phyloP scores from a whole-genome alignment of 73 alveolate species.

The Paramecium primaurelia region DNA sequence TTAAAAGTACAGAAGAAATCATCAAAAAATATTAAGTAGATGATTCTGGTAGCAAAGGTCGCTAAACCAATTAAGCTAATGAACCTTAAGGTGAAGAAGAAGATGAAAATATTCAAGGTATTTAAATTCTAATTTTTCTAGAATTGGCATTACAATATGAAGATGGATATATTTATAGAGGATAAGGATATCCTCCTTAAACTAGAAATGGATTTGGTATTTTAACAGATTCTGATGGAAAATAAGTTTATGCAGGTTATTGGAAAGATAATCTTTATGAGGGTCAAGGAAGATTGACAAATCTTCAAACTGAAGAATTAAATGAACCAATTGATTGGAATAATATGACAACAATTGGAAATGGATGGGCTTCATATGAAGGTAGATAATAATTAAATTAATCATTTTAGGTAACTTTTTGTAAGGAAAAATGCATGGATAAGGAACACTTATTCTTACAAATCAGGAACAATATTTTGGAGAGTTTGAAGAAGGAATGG shows the following conservation, averaged over 20 bases:
- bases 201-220: constrained; percentile 25
- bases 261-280: constrained; percentile 26
- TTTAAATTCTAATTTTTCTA: neutral
- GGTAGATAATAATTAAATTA: neutral
- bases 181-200: neutral
- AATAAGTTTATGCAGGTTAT: neutral
- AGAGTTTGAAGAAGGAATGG: constrained; percentile 25
- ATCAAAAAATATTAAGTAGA: neutral
- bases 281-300: constrained; percentile 7
- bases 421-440: constrained; percentile 30
- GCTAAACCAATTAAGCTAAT: neutral
- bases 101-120: constrained; percentile 10
- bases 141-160: constrained; percentile 28
- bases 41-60: neutral
- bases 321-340: constrained; percentile 29
- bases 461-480: constrained; percentile 4
- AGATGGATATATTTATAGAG: constrained; percentile 29
- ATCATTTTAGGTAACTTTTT: neutral
- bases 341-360: neutral
- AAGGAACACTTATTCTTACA: neutral
- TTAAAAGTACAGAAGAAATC: constrained; percentile 7
- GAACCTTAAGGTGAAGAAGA: constrained; percentile 3
- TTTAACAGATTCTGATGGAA: neutral
- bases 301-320: neutral
- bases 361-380: constrained; percentile 27